Evolutionary conservation across 1,284 basidiomycete species (phyloP).

Genomic region (Ganoderma lucidum): DNA sequence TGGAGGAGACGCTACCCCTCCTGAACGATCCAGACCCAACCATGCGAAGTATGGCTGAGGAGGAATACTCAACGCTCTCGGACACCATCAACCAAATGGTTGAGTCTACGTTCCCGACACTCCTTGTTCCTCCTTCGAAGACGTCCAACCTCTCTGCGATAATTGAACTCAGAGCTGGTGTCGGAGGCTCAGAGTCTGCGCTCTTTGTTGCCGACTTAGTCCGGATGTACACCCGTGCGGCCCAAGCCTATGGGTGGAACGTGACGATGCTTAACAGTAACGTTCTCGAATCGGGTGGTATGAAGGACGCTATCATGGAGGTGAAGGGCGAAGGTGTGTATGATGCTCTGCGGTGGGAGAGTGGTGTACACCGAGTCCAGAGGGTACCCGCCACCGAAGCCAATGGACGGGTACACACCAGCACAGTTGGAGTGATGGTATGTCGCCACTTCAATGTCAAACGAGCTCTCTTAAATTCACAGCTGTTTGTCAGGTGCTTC

Average conservation of each 20-base stretch:
- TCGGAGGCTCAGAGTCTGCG: conserved; percentile 90
- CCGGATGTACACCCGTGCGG: conserved; percentile 85
- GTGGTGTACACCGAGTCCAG: conserved; percentile 96
- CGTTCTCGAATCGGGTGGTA: conserved; percentile 66
- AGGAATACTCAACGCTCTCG: conserved; percentile 70
- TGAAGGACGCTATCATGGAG: conserved; percentile 88
- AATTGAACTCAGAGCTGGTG: conserved; percentile 92
- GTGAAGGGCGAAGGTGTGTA: conserved; percentile 83
- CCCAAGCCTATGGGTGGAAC: conserved; percentile 61
- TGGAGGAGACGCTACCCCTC: conserved; percentile 68
- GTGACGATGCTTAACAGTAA: conserved; percentile 62
- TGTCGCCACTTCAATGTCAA: conserved; percentile 38
- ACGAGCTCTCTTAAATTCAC: not conserved
- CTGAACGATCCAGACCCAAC: conserved; percentile 80
- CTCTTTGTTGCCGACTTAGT: conserved; percentile 85
- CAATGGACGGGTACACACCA: conserved; percentile 90
- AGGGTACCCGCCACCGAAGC: conserved; percentile 91
- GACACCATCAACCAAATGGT: conserved; percentile 57
- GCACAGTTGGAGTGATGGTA: conserved; percentile 90
- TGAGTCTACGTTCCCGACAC: conserved; percentile 65
- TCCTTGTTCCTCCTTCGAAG: conserved; percentile 77
- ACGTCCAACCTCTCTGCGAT: conserved; percentile 79
- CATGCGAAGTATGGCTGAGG: conserved; percentile 75
- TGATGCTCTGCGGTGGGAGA: conserved; percentile 87
- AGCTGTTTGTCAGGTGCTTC: conserved; percentile 67